Conservation (phyloP, 306 rosid species). For the Carpinus fangiana region DNA sequence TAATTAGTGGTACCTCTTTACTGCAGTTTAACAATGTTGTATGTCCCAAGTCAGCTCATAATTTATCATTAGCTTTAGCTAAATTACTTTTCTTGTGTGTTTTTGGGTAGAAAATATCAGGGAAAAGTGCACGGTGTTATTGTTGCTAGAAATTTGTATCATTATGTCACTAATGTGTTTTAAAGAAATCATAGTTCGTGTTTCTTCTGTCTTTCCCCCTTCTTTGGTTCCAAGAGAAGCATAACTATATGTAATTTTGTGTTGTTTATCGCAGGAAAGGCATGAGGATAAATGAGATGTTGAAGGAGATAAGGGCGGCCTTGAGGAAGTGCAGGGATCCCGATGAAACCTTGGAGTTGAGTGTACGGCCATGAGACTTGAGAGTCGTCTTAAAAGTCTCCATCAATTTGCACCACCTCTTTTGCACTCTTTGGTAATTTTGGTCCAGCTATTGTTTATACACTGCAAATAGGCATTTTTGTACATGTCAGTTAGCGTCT, state of each 20-base stretch:
- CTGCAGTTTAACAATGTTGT: no score
- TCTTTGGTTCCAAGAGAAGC: not conserved
- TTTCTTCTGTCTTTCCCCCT: not conserved
- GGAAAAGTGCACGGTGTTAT: no score
- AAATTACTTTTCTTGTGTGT: no score
- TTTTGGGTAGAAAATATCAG: no score
- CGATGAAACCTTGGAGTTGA: slow-evolving; percentile 24
- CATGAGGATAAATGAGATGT: slow-evolving; percentile 56
- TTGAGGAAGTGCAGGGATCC: slow-evolving; percentile 63
- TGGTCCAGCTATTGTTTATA: not conserved
- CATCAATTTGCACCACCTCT: not conserved
- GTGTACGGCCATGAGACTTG: slow-evolving; percentile 30
- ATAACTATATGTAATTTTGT: slow-evolving; percentile 6
- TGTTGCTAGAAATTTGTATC: no score
- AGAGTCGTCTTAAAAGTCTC: slow-evolving; percentile 22
- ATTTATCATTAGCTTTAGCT: no score
- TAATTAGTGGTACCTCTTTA: no score
- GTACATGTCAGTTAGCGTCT: not conserved
- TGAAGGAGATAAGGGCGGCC: slow-evolving; percentile 77
- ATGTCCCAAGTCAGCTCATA: no score
- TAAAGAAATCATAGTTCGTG: no score
- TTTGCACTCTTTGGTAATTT: not conserved
- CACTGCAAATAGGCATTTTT: not conserved
- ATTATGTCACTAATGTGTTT: no score
- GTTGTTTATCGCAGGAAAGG: slow-evolving; percentile 69